These are phyloP conservation scores for Naganishia albida DNA, from an alignment of 1,284 basidiomycete genomes.

Conservation along the genomic window DNA sequence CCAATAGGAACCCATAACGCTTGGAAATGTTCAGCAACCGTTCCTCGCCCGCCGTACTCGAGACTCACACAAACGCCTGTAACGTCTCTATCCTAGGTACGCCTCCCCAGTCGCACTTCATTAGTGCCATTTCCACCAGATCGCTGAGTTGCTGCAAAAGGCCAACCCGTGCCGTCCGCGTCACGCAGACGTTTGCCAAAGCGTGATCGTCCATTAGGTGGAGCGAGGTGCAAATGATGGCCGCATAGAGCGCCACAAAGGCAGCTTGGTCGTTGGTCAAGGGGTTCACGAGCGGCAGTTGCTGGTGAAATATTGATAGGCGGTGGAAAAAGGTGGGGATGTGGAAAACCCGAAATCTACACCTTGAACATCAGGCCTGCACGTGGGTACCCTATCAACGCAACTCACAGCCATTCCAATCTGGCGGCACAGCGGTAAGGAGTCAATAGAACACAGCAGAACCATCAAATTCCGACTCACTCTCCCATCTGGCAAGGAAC, in stretches of 20 bases:
- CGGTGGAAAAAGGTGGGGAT: conserved; percentile 37
- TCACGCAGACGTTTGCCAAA: conserved; percentile 42
- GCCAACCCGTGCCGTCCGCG: conserved; percentile 36
- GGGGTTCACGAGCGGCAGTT: conserved; percentile 29
- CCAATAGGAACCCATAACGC: conserved; percentile 38
- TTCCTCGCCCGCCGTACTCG: background rate
- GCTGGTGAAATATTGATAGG: conserved; percentile 32
- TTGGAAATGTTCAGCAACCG: conserved; percentile 7
- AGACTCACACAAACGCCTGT: conserved; percentile 38
- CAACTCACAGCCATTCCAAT: conserved; percentile 19
- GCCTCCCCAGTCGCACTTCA: conserved; percentile 40
- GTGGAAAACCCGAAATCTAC: conserved; percentile 36
- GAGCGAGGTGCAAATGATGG: conserved; percentile 37
- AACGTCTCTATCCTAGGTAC: conserved; percentile 37
- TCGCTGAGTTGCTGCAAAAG: conserved; percentile 29
- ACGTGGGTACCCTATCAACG: no score
- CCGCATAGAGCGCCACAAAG: conserved; percentile 36
- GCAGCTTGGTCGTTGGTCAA: conserved; percentile 35
- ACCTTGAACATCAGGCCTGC: no score
- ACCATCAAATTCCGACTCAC: background rate
- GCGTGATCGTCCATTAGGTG: conserved; percentile 40
- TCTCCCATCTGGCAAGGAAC: conserved; percentile 8
- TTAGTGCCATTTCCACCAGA: conserved; percentile 33
- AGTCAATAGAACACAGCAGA: no score
- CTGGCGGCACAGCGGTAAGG: background rate